Evolutionary conservation across 2,329 filamentous ascomycete genomes (phyloP).

Genomic region (Macrophomina pseudophaseolina): DNA sequence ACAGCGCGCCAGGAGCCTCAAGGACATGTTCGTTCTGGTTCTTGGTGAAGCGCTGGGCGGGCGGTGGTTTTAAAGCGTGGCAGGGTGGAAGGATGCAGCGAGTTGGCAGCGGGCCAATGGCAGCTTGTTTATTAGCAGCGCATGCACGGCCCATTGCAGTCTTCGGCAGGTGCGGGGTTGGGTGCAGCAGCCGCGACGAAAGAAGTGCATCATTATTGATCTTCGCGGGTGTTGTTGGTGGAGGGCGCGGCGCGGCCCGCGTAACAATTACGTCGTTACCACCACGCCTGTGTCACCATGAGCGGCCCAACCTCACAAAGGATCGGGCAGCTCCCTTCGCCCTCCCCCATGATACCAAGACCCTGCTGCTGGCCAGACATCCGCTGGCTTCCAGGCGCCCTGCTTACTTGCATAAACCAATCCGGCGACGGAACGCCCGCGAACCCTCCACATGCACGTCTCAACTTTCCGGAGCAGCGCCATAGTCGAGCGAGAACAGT

Average conservation of each 20-base stretch:
- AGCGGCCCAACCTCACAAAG: background rate
- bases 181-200: background rate
- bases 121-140: background rate
- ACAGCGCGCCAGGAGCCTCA: background rate
- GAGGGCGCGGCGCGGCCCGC: background rate
- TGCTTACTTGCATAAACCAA: too few species aligned
- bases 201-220: background rate
- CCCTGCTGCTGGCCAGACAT: too few species aligned
- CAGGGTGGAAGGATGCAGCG: background rate
- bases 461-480: too few species aligned
- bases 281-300: background rate
- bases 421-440: too few species aligned
- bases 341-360: too few species aligned
- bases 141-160: background rate
- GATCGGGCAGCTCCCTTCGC: too few species aligned
- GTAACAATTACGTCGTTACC: conserved; percentile 5
- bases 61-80: too few species aligned
- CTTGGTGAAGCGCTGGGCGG: background rate
- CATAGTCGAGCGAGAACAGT: too few species aligned
- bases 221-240: background rate
- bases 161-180: background rate
- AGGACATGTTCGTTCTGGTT: background rate
- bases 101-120: background rate
- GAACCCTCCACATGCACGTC: too few species aligned
- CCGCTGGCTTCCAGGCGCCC: too few species aligned